These are phyloP conservation scores for Pyronema omphalodes DNA, from an alignment of 495 filamentous ascomycete species.

Conservation along the genomic window DNA sequence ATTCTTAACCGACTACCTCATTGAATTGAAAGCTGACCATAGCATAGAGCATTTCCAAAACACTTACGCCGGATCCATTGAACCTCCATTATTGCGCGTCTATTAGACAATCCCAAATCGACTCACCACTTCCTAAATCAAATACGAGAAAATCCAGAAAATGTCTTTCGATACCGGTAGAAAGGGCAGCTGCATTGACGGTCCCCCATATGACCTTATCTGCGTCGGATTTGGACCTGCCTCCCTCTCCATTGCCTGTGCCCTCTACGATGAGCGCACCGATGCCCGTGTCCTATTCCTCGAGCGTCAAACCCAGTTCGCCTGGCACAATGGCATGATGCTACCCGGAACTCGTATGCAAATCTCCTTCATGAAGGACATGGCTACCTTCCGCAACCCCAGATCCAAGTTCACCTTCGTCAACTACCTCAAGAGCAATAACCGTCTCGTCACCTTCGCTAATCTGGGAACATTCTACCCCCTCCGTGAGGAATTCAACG, in stretches of 20 bases:
- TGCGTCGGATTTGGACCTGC: slow-evolving; percentile 90
- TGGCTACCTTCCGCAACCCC: slow-evolving; percentile 74
- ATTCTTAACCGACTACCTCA: background rate
- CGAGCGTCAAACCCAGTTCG: slow-evolving; percentile 65
- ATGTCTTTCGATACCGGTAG: background rate
- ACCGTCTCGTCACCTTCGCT: slow-evolving; percentile 66
- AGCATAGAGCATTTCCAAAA: background rate
- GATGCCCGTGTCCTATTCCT: slow-evolving; percentile 49
- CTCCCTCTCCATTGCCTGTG: slow-evolving; percentile 74
- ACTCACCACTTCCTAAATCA: background rate
- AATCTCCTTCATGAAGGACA: slow-evolving; percentile 91
- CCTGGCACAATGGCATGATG: slow-evolving; percentile 91
- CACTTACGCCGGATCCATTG: background rate
- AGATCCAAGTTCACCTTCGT: slow-evolving; percentile 85
- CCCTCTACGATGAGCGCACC: slow-evolving; percentile 51
- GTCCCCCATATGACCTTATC: slow-evolving; percentile 46
- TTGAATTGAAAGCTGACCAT: background rate
- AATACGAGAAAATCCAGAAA: background rate
- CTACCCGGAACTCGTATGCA: slow-evolving; percentile 88
- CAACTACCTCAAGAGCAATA: slow-evolving; percentile 69
- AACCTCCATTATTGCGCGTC: background rate
- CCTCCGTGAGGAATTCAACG: slow-evolving; percentile 72
- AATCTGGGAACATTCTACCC: slow-evolving; percentile 82
- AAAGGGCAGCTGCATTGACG: slow-evolving; percentile 1
- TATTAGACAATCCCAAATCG: no score